These are phyloP conservation scores for Cytospora piceae DNA, from an alignment of 2,329 filamentous ascomycete genomes.

Conservation along the genomic window DNA sequence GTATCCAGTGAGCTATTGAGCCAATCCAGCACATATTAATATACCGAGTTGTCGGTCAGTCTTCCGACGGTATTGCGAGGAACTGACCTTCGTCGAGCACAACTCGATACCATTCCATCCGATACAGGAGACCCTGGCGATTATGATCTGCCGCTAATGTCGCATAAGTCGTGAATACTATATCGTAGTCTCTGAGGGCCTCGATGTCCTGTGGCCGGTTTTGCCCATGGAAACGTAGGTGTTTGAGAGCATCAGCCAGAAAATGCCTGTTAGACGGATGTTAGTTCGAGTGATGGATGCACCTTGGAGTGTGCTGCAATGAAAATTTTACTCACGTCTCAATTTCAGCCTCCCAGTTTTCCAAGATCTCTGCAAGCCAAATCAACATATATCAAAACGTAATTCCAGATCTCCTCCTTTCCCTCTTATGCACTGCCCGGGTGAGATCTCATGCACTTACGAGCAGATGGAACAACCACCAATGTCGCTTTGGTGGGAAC, in stretches of 20 bases:
- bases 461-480: conserved; percentile 10
- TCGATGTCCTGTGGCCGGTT: background rate
- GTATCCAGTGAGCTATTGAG: conserved; percentile 52
- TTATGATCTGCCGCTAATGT: conserved; percentile 46
- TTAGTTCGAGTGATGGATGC: background rate
- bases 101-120: conserved; percentile 46
- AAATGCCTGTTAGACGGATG: background rate
- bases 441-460: background rate
- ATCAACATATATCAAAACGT: too few species aligned
- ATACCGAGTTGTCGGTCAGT: too few species aligned
- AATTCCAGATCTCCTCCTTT: background rate
- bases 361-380: background rate
- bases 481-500: background rate
- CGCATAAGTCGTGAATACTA: conserved; percentile 53
- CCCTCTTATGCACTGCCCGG: too few species aligned
- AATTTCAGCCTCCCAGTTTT: conserved; percentile 11
- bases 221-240: conserved; percentile 5
- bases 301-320: background rate
- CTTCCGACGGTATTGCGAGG: background rate
- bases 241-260: background rate
- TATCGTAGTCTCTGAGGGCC: conserved; percentile 9
- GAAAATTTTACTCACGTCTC: background rate
- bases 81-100: conserved; percentile 50
- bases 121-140: conserved; percentile 36
- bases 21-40: background rate